A percentile compares a stretch with the other conserved stretches of the same genome.
These are phyloP conservation scores for Candida caryicola DNA, from an alignment of 805 yeast genomes.

Conservation along the genomic window DNA sequence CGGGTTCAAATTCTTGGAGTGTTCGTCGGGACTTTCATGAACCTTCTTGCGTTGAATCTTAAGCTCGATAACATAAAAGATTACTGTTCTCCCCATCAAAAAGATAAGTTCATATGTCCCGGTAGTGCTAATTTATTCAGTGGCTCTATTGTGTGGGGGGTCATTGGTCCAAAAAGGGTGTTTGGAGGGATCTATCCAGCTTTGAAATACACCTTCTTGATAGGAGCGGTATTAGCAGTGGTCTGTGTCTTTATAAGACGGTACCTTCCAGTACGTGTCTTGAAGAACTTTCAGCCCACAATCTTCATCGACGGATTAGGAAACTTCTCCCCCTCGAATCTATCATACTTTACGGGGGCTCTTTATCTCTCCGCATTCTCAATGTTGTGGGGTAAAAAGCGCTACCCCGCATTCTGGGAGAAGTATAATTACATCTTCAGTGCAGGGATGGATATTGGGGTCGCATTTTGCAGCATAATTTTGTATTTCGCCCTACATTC, in stretches of 20 bases:
- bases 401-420: slow-evolving; percentile 10
- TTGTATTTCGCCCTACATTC: slow-evolving; percentile 13
- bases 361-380: slow-evolving; percentile 5
- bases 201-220: slow-evolving; percentile 31
- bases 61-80: slow-evolving; percentile 14
- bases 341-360: slow-evolving; percentile 12
- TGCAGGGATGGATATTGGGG: slow-evolving; percentile 11
- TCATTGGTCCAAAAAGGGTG: slow-evolving; percentile 47
- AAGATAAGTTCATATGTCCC: slow-evolving; percentile 29
- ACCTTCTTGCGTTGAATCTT: slow-evolving; percentile 19
- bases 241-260: slow-evolving; percentile 16
- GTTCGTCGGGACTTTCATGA: slow-evolving; percentile 18
- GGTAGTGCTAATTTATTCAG: slow-evolving; percentile 30
- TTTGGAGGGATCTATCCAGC: slow-evolving; percentile 32
- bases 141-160: slow-evolving; percentile 52
- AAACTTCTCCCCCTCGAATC: slow-evolving; percentile 11
- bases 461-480: slow-evolving; percentile 14
- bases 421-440: slow-evolving; percentile 13
- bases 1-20: slow-evolving; percentile 22
- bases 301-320: slow-evolving; percentile 11
- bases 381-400: slow-evolving; percentile 9
- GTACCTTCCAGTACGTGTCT: slow-evolving; percentile 13
- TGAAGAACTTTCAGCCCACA: slow-evolving; percentile 17
- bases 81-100: slow-evolving; percentile 17
- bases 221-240: slow-evolving; percentile 29